phyloP scores from a whole-genome alignment of 2,329 filamentous ascomycete species.

The Exophiala lecanii-corni region DNA sequence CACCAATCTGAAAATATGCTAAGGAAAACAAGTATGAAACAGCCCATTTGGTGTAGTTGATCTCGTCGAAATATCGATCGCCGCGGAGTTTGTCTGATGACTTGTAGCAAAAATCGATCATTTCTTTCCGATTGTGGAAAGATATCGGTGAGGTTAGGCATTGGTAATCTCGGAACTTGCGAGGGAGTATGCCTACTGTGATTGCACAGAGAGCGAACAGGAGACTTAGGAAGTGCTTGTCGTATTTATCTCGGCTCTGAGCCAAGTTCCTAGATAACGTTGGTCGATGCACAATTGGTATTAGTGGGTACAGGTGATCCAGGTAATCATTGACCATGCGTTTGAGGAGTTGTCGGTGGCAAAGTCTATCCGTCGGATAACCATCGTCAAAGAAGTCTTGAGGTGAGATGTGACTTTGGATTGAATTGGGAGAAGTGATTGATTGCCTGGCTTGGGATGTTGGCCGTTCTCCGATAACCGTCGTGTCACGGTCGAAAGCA shows the following conservation, averaged over 20 bases:
- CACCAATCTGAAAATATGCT: background rate
- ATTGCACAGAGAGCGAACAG: background rate
- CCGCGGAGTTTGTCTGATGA: background rate
- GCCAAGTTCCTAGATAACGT: constrained; percentile 37
- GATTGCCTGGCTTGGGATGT: too few species aligned
- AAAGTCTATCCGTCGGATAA: too few species aligned
- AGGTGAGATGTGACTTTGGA: too few species aligned
- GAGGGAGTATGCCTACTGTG: background rate
- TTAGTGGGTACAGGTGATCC: constrained; percentile 39
- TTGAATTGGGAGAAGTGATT: too few species aligned
- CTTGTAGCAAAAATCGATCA: constrained; percentile 3
- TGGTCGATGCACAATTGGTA: constrained; percentile 45
- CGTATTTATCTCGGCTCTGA: background rate
- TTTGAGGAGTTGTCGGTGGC: constrained; percentile 16
- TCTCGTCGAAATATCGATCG: constrained; percentile 1
- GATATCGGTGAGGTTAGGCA: background rate
- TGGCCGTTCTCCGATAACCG: too few species aligned
- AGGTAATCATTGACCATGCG: constrained; percentile 42
- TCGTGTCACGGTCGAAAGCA: too few species aligned
- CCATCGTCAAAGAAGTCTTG: too few species aligned
- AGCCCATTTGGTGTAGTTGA: constrained; percentile 5
- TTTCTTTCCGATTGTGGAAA: background rate
- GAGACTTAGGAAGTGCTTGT: constrained; percentile 2
- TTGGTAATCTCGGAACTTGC: constrained; percentile 5
- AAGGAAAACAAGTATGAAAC: background rate